A percentile compares a stretch with the other conserved stretches of the same genome.
These are phyloP conservation scores for Hyphopichia homilentoma DNA, from an alignment of 805 yeast species.

Conservation along the genomic window DNA sequence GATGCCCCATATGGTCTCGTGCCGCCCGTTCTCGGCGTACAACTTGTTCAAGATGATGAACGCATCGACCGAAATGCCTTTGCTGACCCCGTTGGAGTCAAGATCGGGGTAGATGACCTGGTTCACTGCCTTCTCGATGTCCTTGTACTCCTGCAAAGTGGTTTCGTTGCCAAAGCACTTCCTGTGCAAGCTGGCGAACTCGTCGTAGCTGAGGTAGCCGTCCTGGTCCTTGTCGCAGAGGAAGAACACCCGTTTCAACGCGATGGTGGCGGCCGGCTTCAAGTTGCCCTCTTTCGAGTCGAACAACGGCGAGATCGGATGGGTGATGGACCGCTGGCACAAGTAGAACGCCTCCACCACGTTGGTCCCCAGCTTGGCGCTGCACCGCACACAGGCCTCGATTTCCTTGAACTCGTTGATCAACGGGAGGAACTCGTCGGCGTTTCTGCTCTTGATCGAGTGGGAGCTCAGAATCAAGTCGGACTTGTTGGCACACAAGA, in stretches of 20 bases:
- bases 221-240: slow-evolving; percentile 90
- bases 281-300: slow-evolving; percentile 86
- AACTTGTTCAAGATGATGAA: slow-evolving; percentile 74
- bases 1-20: slow-evolving; percentile 97
- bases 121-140: slow-evolving; percentile 30
- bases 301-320: slow-evolving; percentile 88
- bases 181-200: slow-evolving; percentile 64
- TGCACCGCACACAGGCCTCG: slow-evolving; percentile 85
- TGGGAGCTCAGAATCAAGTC: slow-evolving; percentile 46
- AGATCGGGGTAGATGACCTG: slow-evolving; percentile 27
- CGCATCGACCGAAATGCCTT: slow-evolving; percentile 70
- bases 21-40: slow-evolving; percentile 88
- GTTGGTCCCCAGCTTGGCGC: slow-evolving; percentile 79
- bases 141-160: slow-evolving; percentile 30
- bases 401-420: slow-evolving; percentile 90
- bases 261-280: slow-evolving; percentile 72
- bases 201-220: slow-evolving; percentile 69
- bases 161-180: slow-evolving; percentile 65
- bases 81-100: slow-evolving; percentile 14
- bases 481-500: slow-evolving; percentile 80
- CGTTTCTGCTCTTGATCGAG: slow-evolving; percentile 37
- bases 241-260: slow-evolving; percentile 77
- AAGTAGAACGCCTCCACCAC: slow-evolving; percentile 90
- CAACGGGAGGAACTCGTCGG: slow-evolving; percentile 82
- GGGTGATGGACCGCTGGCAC: slow-evolving; percentile 89